A percentile compares a stretch with the other conserved stretches of the same genome.
phyloP scores from a whole-genome alignment of 2,329 filamentous ascomycete species.

The Beauveria medogensis region DNA sequence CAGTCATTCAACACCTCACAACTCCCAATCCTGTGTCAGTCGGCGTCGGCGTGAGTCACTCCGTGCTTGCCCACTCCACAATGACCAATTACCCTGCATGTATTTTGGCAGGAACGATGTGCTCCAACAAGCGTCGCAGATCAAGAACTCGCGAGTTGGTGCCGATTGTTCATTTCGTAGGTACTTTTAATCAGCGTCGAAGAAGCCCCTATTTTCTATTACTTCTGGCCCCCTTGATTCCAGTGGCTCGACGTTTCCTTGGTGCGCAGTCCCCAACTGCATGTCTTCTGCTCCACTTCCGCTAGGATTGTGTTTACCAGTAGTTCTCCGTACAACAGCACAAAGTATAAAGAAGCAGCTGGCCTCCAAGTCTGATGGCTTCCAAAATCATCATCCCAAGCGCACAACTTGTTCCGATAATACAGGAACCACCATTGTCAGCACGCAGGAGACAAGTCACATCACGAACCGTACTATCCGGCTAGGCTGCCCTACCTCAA shows the following conservation, averaged over 20 bases:
- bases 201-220: background rate
- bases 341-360: background rate
- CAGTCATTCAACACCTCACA: background rate
- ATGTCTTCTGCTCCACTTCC: background rate
- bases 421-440: background rate
- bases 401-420: background rate
- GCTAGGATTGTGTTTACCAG: background rate
- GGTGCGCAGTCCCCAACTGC: background rate
- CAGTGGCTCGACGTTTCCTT: background rate
- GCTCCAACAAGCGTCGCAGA: background rate
- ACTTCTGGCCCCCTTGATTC: background rate
- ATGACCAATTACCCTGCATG: background rate
- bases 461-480: background rate
- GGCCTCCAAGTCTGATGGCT: background rate
- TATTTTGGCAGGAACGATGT: background rate
- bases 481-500: conserved; percentile 6
- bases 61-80: background rate
- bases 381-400: background rate
- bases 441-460: background rate
- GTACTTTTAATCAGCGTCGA: background rate
- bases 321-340: too few species aligned
- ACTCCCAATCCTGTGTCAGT: background rate
- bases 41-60: conserved; percentile 16
- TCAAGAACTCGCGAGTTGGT: background rate
- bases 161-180: too few species aligned